Base-by-base conservation (phyloP, 208 protist species). In the Vickermania ingenoplastis region DNA sequence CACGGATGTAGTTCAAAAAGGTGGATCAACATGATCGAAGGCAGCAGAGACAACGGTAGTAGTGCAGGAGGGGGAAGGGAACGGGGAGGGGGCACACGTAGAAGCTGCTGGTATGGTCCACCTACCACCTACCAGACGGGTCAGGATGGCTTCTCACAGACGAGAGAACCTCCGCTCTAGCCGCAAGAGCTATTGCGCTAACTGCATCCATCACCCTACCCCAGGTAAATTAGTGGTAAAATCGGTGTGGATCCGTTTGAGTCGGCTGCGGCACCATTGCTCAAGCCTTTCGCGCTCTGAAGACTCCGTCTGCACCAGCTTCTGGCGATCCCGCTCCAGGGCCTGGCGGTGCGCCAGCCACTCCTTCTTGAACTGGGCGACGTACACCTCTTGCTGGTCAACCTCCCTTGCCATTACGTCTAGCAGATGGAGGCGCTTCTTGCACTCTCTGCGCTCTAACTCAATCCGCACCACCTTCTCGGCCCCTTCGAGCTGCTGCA, bases 391-490 rank as follows among this genome's bases (percentile, higher is more conserved):
- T 63, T 95, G 81, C 28, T 92, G 79, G 52, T 92, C 79, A 5
- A 95, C 26, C 36, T 84, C 76, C 1, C 45, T 53, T 0, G 75
- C 67, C 81, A 95, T 92, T 1, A 36, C 48, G 56, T 91, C 81
- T 21, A 88, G 64, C 1, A 91, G 63, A 36, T 71, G 76, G n/a
- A 91, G 57, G 4, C 79, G 74, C 31, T 75, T 78, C 65, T 90
- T 92, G 31, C 81, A 73, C 63, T 90, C 83, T 1, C 77, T 67
- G 2, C 89, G 79, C 73, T 92, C 74, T n/a, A 73, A 60, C 65
- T 92, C 84, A 0, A 90, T 55, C 1, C 88, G 88, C 26, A 95
- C 82, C 24, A 95, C 72, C n/a, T 70, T 57, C 66, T 95, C 84
- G 13, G 81, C 85, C 49, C 78, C 77, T 14, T 77, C 41, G 25